Evolutionary conservation across 2,329 filamentous ascomycete genomes (phyloP).

Genomic region (Diaporthe ampelina): DNA sequence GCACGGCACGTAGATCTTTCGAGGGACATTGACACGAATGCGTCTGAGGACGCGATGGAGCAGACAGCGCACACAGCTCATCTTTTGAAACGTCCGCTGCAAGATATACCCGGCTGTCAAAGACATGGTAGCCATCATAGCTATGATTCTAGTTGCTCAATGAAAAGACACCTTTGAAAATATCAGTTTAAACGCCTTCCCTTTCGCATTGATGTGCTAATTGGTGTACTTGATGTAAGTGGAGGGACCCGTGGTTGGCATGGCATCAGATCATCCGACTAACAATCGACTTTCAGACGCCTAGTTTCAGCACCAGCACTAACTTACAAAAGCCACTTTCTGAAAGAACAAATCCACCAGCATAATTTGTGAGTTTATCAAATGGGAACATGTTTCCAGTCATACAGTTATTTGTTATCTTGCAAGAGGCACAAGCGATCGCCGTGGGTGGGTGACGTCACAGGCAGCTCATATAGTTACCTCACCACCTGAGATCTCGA

Average conservation of each 20-base stretch:
- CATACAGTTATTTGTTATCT: not conserved
- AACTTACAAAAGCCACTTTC: not conserved
- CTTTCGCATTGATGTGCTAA: not conserved
- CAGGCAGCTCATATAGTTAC: not conserved
- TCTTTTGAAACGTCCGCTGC: not conserved
- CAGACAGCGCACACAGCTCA: not conserved
- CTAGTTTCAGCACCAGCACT: not conserved
- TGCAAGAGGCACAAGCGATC: not conserved
- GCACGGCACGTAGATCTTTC: not conserved
- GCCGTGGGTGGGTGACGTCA: slow-evolving; percentile 36
- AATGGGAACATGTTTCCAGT: not conserved
- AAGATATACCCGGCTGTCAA: not conserved
- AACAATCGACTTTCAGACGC: not conserved
- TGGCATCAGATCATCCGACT: not conserved
- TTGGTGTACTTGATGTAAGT: too few species aligned
- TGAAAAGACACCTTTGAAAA: not conserved
- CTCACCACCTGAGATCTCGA: not conserved
- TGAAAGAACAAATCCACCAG: not conserved
- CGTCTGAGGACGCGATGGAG: not conserved
- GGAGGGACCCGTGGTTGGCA: not conserved
- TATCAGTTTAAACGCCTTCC: not conserved
- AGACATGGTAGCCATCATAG: not conserved
- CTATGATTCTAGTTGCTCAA: not conserved
- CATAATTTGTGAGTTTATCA: not conserved
- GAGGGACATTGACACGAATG: not conserved